phyloP scores from a whole-genome alignment of 495 filamentous ascomycete genomes.

The Xylaria telfairii region DNA sequence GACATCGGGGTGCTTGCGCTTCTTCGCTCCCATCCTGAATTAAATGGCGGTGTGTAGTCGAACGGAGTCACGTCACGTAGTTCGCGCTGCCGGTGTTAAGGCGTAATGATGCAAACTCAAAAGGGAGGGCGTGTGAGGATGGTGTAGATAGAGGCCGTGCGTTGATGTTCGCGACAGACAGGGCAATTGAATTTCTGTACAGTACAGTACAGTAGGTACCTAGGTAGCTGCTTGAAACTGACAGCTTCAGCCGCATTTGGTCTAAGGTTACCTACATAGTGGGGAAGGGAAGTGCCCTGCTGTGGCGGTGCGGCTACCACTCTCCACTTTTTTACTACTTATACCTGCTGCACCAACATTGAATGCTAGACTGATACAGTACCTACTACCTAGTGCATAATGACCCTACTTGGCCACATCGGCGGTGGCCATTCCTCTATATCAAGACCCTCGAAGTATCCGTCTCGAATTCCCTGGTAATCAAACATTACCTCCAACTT shows the following conservation, averaged over 20 bases:
- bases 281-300: no score
- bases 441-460: no score
- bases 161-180: conserved; percentile 15
- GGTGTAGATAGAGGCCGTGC: conserved; percentile 8
- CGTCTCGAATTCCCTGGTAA: background rate
- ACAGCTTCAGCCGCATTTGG: conserved; percentile 20
- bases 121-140: background rate
- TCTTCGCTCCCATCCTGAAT: conserved; percentile 72
- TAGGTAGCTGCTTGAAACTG: no score
- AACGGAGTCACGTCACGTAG: background rate
- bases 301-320: conserved; percentile 10
- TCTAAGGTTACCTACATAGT: background rate
- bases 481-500: background rate
- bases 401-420: no score
- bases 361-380: no score
- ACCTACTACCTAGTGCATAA: no score
- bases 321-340: background rate
- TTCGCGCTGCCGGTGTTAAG: background rate
- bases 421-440: no score
- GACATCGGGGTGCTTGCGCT: conserved; percentile 82
- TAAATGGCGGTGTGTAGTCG: conserved; percentile 9
- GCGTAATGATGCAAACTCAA: conserved; percentile 1
- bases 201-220: no score
- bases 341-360: no score
- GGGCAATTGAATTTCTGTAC: background rate